Base-by-base conservation (phyloP, 441 rosid genomes). In the Populus hybrid region DNA sequence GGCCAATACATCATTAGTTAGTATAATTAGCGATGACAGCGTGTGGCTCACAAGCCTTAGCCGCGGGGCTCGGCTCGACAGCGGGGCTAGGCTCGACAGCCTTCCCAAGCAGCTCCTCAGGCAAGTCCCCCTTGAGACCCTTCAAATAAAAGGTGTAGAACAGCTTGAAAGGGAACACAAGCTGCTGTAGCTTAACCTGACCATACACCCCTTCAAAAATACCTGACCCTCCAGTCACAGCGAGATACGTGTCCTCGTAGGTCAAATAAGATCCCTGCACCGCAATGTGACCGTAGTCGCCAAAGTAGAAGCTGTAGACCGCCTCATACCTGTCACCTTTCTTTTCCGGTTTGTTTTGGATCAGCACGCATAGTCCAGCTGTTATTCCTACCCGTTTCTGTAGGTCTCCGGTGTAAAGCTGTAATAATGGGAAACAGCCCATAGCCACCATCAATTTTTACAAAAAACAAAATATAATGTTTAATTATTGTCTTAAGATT, bases 241-340 rank as follows among this genome's bases (percentile, higher is more conserved):
- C 84, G 1, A 93, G 89, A 69, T 84, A 92, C 8, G 92, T 79
- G 81, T 93, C 98, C 72, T 91, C 87, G 81, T 91, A 91, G 5
- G 96, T 93, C 79, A 91, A 71, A 76, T 93, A 93, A 0, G 88
- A 77, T 6, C 97, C 98, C 75, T 92, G 94, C 73, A 93, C 94
- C 0, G 94, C 34, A 16, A 93, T 71, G 72, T 91, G 95, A 18
- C 98, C 97, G 63, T 92, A 85, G 72, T 89, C 92, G 0, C 97
- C 95, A 67, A 91, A 90, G 89, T 90, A 89, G 71, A 93, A 87
- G 87, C 95, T 93, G 87, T 82, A 91, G 0, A 67, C 82, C 0
- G 98, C 97, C 82, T 93, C 95, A 72, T 88, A 89, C 4, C 95
- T 80, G 28, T 94, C 95, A 8, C 98, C 94, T 42, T 91, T 92